A percentile compares a stretch with the other conserved stretches of the same genome.
These are phyloP conservation scores for Urochloa ruziziensis DNA, from an alignment of 176 grass and related monocot species.

Conservation along the genomic window DNA sequence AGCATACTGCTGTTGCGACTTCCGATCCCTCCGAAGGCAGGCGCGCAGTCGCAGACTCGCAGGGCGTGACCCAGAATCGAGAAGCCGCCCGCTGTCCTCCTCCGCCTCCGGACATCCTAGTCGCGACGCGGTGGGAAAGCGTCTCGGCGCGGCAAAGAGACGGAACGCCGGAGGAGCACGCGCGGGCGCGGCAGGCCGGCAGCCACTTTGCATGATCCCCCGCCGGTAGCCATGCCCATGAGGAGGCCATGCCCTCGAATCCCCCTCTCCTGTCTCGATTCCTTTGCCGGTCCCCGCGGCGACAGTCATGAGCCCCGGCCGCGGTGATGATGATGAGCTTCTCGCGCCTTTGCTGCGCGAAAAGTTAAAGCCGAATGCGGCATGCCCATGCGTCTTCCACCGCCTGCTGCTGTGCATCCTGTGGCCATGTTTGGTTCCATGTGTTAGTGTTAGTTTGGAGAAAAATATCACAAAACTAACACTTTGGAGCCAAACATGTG, in stretches of 20 bases:
- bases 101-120: neutral
- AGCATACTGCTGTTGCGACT: too few species aligned
- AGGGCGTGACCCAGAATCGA: neutral
- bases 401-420: neutral
- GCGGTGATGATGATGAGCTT: conserved; percentile 4
- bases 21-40: neutral
- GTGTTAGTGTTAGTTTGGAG: too few species aligned
- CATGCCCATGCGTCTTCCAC: conserved; percentile 14
- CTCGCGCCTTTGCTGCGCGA: conserved; percentile 1
- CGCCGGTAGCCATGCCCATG: neutral
- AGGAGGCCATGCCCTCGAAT: neutral
- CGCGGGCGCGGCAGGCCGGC: neutral
- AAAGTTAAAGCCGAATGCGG: conserved; percentile 36
- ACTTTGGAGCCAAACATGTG: too few species aligned
- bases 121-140: neutral
- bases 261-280: neutral
- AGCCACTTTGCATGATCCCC: neutral
- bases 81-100: too few species aligned
- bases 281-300: neutral
- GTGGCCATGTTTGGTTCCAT: too few species aligned
- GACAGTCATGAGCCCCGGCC: neutral
- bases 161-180: neutral
- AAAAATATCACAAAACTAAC: too few species aligned
- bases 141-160: neutral
- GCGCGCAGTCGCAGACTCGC: neutral